Conservation (phyloP, 805 yeast genomes). For the Myxozyma udenii region DNA sequence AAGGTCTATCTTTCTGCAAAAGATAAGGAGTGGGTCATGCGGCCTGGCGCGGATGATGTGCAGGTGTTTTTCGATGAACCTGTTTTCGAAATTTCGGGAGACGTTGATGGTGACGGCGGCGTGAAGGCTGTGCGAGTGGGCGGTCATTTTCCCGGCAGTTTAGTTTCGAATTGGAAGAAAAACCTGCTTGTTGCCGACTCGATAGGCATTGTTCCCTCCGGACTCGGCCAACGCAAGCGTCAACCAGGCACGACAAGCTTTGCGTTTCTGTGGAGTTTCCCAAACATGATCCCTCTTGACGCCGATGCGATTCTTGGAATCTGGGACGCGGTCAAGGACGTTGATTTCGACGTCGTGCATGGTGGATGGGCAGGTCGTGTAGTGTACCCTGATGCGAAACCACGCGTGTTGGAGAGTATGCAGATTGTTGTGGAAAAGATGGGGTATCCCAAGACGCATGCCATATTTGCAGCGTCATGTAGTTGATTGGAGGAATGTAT, state of each 20-base stretch:
- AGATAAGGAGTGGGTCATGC: slow-evolving; percentile 22
- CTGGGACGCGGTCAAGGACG: slow-evolving; percentile 24
- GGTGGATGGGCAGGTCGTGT: slow-evolving; percentile 28
- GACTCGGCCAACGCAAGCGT: slow-evolving; percentile 21
- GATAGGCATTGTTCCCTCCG: slow-evolving; percentile 22
- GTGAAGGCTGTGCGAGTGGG: slow-evolving; percentile 15
- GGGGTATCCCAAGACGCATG: slow-evolving; percentile 22
- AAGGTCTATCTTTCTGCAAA: slow-evolving; percentile 20
- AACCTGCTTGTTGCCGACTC: slow-evolving; percentile 29
- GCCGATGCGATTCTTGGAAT: slow-evolving; percentile 25
- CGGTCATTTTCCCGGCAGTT: slow-evolving; percentile 30
- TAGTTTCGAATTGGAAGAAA: slow-evolving; percentile 22
- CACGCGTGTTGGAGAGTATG: slow-evolving; percentile 23
- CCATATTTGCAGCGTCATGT: slow-evolving; percentile 12
- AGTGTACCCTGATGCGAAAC: slow-evolving; percentile 14
- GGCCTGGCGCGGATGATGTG: slow-evolving; percentile 4
- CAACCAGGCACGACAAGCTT: slow-evolving; percentile 24
- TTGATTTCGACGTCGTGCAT: slow-evolving; percentile 18
- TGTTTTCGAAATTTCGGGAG: slow-evolving; percentile 1
- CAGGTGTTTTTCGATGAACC: slow-evolving; percentile 13
- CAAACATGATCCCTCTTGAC: slow-evolving; percentile 30
- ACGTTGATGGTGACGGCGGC: neutral
- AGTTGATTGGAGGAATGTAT: too few relatives aligned
- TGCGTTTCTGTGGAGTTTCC: slow-evolving; percentile 31
- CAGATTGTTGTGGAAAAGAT: slow-evolving; percentile 19